Conservation (phyloP, 169 alveolate genomes). For the Cryptosporidium felis region DNA sequence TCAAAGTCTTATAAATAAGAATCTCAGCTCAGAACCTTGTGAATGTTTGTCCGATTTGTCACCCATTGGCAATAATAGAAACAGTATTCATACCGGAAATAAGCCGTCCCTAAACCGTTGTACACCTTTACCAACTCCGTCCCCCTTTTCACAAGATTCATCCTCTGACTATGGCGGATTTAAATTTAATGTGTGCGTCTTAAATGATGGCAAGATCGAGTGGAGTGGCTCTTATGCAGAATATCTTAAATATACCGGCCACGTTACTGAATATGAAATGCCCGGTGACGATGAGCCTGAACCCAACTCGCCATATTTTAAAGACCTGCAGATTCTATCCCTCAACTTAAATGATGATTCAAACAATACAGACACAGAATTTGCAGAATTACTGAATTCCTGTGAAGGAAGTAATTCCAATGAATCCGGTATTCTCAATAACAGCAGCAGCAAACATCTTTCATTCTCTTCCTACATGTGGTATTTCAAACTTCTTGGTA, state of each 20-base stretch:
- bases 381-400: not conserved
- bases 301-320: not conserved
- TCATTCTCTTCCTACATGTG: constrained; percentile 48
- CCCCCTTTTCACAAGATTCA: not conserved
- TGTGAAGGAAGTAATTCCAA: not conserved
- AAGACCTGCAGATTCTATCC: not conserved
- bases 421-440: not conserved
- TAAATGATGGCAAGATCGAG: constrained; percentile 32
- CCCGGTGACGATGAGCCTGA: not conserved
- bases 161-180: not conserved
- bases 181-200: constrained; percentile 23
- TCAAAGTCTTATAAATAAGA: no score
- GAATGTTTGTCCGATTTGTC: no score
- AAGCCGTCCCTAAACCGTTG: not conserved
- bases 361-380: constrained; percentile 43
- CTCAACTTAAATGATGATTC: constrained; percentile 16
- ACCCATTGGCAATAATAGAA: no score
- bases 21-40: no score
- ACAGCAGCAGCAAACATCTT: not conserved
- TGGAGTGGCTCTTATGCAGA: constrained; percentile 58
- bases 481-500: constrained; percentile 35
- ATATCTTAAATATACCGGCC: constrained; percentile 3
- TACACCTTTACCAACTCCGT: not conserved
- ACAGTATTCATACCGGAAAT: not conserved
- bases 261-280: not conserved